Evolutionary conservation across 306 rosid species (phyloP), one percentile per base, ranked within the genome.

Genomic region (Dryas alaskensis): DNA sequence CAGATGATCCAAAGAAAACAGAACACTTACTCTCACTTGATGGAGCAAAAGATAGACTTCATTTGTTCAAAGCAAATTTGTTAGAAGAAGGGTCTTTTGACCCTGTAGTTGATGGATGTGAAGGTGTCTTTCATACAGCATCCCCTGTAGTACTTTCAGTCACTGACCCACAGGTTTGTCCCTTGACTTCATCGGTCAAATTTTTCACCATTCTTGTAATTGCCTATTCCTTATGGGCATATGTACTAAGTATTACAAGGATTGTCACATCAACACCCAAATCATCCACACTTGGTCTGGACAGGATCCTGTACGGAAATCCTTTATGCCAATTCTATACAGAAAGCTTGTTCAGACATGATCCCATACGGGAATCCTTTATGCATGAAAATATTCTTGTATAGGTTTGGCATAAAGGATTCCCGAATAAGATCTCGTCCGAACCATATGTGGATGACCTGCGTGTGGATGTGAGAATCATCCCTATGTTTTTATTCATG

Each of bases 71-170:
- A 61, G 89, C 92, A 50, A 71, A 87, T 72, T 75, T 87, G 1
- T 2, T 83, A 0, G 84, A 87, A 43, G 89, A 87, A 71, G 87
- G 86, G 40, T 83, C 92, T 17, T 87, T 85, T 69, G 89, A 87
- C 55, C 8, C 82, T n/a, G 83, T 13, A 68, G 5, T 85, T 64
- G 50, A 81, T 13, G 88, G 82, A 1, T 88, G 85, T 77, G 45
- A 76, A 11, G 86, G 84, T 50, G 92, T 88, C 54, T 88, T 88
- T 61, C 92, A 88, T 37, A 81, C 92, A 51, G 92, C 92, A 16
- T 88, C 86, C 4, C 88, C 88, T 7, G 77, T 65, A 22, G 6
- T 0, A 3, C 2, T 4, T 5, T 1, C 14, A 8, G 50, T 43
- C 58, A 14, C 70, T 0, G 83, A 88, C 37, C 89, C 89, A 8